Conservation (phyloP, 768 basidiomycete genomes). For the Agrocybe pediades region DNA sequence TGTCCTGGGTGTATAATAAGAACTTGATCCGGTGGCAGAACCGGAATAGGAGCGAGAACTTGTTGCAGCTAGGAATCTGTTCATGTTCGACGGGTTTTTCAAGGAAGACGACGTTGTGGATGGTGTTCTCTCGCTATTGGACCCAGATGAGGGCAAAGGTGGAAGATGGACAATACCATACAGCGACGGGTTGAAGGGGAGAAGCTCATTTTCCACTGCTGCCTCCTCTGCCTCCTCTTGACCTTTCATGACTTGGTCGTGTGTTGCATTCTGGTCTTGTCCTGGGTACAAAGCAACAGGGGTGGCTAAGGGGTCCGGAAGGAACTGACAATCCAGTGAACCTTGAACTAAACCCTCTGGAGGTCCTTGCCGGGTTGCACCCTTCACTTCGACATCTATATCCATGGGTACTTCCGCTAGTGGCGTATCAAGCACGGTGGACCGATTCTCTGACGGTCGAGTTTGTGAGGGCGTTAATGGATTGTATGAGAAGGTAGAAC, state of each 20-base stretch:
- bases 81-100: not conserved
- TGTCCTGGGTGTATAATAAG: not conserved
- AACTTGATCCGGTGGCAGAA: not conserved
- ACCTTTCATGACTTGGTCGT: not conserved
- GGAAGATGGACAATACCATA: constrained; percentile 44
- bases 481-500: not conserved
- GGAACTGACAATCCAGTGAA: not conserved
- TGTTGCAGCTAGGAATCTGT: not conserved
- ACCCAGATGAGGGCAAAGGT: constrained; percentile 26
- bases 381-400: not conserved
- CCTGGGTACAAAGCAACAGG: constrained; percentile 9
- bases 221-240: constrained; percentile 4
- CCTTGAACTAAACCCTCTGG: not conserved
- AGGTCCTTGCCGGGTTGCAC: not conserved
- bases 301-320: constrained; percentile 3
- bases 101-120: constrained; percentile 12
- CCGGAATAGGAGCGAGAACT: not conserved
- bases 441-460: not conserved
- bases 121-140: constrained; percentile 17
- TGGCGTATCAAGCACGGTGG: not conserved
- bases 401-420: not conserved
- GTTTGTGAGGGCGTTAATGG: not conserved
- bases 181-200: constrained; percentile 41
- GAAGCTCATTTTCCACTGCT: not conserved
- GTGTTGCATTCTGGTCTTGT: not conserved